Base-by-base conservation (phyloP, 78 protist species). In the Dictyostelium brefeldianum region DNA sequence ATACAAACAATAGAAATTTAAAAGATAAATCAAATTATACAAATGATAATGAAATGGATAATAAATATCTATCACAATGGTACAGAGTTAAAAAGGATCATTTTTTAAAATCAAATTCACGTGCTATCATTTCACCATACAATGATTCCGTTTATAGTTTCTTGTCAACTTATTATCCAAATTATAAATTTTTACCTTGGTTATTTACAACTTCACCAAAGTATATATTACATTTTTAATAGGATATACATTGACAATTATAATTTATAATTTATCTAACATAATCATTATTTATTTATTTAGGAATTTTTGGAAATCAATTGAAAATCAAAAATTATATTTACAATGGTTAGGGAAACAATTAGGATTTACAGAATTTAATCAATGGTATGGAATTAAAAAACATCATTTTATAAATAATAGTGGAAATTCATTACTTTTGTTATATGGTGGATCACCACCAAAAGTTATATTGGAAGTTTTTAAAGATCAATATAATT, bases 321-420 rank as follows among this genome's bases (percentile, higher is more conserved):
- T 27, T 15, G 74, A 83, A 27, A 83, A 83, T 83, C 91, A 83
- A 43, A 51, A n/a, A 50, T 4, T 4, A n/a, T 83, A 83, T 46
- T 22, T 83, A 18, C n/a, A 46, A 22, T 83, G 91, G 91, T 50
- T 83, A n/a, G 82, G 64, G 4, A 22, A 36, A 10, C 22, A 41
- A 73, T 15, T 83, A 11, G 81, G 53, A 31, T 70, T 71, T 17
- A 73, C 29, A 22, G 14, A 48, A 22, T 22, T 5, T 20, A 83
- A 56, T 20, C 80, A 83, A 22, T 83, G 91, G 91, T 83, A 83
- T 73, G 62, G 91, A 43, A 56, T 83, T 12, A 50, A 20, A 20
- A 83, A 83, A 59, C 5, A 36, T 9, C 81, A 83, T 73, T 83
- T 83, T 56, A 18, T 53, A 12, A 51, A 57, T 5, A 83, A 83